phyloP scores from a whole-genome alignment of 2,329 filamentous ascomycete genomes.

The Verruconis gallopava region DNA sequence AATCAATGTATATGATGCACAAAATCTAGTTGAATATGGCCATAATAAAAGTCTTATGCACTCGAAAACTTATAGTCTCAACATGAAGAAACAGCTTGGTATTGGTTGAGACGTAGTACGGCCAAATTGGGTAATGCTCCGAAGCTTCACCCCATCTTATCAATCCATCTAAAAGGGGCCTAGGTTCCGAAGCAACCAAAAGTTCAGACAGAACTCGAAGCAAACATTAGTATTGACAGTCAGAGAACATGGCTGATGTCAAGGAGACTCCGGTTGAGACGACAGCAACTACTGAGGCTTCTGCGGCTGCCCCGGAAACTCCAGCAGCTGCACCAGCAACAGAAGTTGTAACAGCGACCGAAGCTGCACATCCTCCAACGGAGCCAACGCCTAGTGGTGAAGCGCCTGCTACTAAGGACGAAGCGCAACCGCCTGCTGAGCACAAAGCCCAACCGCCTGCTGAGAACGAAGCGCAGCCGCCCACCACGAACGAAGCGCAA shows the following conservation, averaged over 20 bases:
- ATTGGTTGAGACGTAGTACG: too few species aligned
- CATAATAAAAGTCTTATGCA: too few species aligned
- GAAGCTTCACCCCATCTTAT: not conserved
- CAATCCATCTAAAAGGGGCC: not conserved
- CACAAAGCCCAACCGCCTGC: too few species aligned
- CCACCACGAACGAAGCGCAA: not conserved
- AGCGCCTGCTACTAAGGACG: not conserved
- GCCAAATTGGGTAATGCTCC: not conserved
- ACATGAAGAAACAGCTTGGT: not conserved
- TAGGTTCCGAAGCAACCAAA: not conserved
- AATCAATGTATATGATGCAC: too few species aligned
- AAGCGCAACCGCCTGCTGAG: too few species aligned
- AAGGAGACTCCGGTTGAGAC: not conserved
- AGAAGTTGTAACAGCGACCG: too few species aligned
- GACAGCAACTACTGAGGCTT: not conserved
- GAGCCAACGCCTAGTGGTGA: not conserved
- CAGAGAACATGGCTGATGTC: not conserved
- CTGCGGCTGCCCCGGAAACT: not conserved
- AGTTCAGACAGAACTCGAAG: not conserved
- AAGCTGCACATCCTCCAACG: too few species aligned
- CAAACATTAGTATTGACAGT: not conserved
- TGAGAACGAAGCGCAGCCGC: too few species aligned
- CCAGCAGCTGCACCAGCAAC: not conserved
- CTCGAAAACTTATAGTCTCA: too few species aligned
- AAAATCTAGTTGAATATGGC: too few species aligned